Percentiles rank a stretch among this genome's conserved stretches.
These are phyloP conservation scores for Paramecium pentaurelia DNA, from an alignment of 73 alveolate species.

Conservation along the genomic window DNA sequence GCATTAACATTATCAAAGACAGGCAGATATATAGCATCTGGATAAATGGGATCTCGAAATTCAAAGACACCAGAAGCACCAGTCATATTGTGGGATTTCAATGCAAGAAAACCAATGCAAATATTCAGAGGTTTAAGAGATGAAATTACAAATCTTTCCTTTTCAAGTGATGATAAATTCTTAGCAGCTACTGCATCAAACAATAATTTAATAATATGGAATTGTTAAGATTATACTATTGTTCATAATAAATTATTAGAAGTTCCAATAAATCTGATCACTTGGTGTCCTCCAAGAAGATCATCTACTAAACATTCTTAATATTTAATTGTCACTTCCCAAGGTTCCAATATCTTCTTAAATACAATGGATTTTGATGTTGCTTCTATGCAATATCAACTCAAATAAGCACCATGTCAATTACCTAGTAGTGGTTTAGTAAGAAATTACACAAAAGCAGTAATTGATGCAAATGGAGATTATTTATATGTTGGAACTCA, in stretches of 20 bases:
- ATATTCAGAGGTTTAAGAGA: conserved; percentile 80
- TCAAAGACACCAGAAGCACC: conserved; percentile 85
- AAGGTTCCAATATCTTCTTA: conserved; percentile 67
- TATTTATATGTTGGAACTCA: conserved; percentile 78
- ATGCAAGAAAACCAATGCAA: conserved; percentile 70
- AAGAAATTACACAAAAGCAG: conserved; percentile 80
- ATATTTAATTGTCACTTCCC: conserved; percentile 72
- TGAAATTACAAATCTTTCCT: conserved; percentile 67
- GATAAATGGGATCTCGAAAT: conserved; percentile 77
- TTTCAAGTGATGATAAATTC: conserved; percentile 79
- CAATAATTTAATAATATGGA: conserved; percentile 80
- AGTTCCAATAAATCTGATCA: conserved; percentile 56
- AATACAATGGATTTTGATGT: conserved; percentile 79
- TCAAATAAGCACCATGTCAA: conserved; percentile 66
- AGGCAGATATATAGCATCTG: conserved; percentile 70
- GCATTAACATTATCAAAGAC: conserved; percentile 59
- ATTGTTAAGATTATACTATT: conserved; percentile 74
- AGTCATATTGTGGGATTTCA: conserved; percentile 78
- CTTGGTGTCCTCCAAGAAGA: conserved; percentile 81
- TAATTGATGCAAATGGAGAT: conserved; percentile 74
- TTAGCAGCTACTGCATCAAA: conserved; percentile 80
- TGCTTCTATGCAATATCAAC: conserved; percentile 78
- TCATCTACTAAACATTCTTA: conserved; percentile 77
- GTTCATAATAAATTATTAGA: conserved; percentile 78
- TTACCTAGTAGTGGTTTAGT: conserved; percentile 87